Percentiles rank a stretch among this genome's conserved stretches.
These are phyloP conservation scores for Pseudoturritis turrita DNA, from an alignment of 345 rosid species.

Conservation along the genomic window DNA sequence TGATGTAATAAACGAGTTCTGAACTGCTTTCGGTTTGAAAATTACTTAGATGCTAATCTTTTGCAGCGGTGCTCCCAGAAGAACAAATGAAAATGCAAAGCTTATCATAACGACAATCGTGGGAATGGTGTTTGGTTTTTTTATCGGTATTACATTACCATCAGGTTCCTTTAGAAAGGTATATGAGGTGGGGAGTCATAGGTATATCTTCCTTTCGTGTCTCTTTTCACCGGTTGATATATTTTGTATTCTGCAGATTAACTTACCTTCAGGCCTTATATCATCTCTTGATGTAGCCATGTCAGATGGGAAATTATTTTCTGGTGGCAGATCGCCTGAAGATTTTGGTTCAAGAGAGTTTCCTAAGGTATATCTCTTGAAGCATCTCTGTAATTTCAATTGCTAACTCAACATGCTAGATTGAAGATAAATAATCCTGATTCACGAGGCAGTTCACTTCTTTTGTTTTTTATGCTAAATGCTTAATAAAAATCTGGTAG, in stretches of 20 bases:
- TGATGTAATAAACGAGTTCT: not conserved
- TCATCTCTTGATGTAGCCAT: slow-evolving; percentile 44
- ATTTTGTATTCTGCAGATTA: slow-evolving; percentile 51
- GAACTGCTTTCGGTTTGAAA: not conserved
- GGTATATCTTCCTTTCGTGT: not conserved
- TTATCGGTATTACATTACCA: slow-evolving; percentile 72
- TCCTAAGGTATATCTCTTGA: slow-evolving; percentile 43
- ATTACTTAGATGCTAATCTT: not conserved
- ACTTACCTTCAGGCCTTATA: slow-evolving; percentile 48
- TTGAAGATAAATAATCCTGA: not conserved
- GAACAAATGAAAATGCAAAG: slow-evolving; percentile 51
- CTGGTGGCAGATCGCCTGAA: slow-evolving; percentile 37
- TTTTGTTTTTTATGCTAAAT: not conserved
- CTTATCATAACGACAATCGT: slow-evolving; percentile 47
- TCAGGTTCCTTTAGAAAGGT: slow-evolving; percentile 62
- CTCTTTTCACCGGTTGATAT: slow-evolving; percentile 19
- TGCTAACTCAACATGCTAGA: not conserved
- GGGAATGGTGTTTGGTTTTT: slow-evolving; percentile 72
- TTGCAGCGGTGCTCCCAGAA: slow-evolving; percentile 62
- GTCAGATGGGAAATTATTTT: slow-evolving; percentile 30
- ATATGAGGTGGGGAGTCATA: not conserved
- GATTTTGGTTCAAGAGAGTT: slow-evolving; percentile 30
- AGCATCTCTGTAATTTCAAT: not conserved
- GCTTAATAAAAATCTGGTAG: no score
- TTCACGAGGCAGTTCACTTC: not conserved